Evolutionary conservation across 352 stramenopile genomes (phyloP).

Genomic region (Aphanomyces astaci): DNA sequence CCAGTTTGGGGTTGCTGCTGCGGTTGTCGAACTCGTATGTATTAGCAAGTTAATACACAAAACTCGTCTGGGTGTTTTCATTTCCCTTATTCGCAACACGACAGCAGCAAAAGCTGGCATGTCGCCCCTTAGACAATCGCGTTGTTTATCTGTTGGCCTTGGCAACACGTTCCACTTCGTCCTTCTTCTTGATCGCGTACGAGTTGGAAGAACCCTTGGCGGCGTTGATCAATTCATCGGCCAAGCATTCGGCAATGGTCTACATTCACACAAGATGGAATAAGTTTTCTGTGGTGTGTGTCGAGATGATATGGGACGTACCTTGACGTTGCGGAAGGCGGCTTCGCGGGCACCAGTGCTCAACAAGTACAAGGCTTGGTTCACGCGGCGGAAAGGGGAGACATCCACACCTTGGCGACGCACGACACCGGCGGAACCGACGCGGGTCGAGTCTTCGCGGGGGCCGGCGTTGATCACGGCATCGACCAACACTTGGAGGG

Average conservation of each 20-base stretch:
- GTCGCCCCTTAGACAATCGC: no score
- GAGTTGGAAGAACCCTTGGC: conserved; percentile 99
- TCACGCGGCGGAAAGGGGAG: conserved; percentile 98
- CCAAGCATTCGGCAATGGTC: conserved; percentile 99
- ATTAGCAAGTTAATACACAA: no score
- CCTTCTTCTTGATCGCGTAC: conserved; percentile 99
- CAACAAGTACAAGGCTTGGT: conserved; percentile 98
- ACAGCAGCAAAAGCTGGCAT: no score
- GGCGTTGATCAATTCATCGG: conserved; percentile 99
- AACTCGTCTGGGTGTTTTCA: no score
- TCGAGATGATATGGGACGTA: not conserved
- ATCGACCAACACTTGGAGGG: conserved; percentile 94
- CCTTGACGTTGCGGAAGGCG: conserved; percentile 99
- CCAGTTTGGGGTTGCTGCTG: no score
- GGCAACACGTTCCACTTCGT: conserved; percentile 99
- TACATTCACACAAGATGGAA: not conserved
- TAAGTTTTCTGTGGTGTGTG: not conserved
- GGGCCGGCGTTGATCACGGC: conserved; percentile 93
- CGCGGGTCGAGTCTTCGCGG: conserved; percentile 98
- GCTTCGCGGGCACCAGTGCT: conserved; percentile 96
- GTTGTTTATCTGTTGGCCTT: conserved; percentile 99
- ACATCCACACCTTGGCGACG: conserved; percentile 99
- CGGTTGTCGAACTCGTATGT: no score
- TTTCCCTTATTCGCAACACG: no score
- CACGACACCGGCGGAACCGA: conserved; percentile 98